These are phyloP conservation scores for Solanum tacnaense DNA, from an alignment of 257 asterid genomes.

Conservation along the genomic window DNA sequence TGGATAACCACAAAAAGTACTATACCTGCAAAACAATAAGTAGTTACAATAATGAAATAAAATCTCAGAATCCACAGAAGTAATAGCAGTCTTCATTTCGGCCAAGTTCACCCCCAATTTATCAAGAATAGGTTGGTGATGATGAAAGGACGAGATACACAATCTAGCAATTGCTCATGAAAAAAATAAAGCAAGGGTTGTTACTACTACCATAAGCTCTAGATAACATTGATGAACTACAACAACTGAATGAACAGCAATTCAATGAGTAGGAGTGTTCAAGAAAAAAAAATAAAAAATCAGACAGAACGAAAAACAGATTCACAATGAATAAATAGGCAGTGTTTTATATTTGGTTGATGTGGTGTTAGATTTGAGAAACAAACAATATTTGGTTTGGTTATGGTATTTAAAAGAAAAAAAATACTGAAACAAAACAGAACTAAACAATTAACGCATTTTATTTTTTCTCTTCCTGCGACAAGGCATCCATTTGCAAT, in stretches of 20 bases:
- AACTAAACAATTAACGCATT: not conserved
- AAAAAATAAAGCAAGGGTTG: not conserved
- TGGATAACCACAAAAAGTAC: constrained; percentile 90
- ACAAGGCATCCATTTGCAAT: not conserved
- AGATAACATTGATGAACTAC: not conserved
- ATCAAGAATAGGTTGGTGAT: not conserved
- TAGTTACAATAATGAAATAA: constrained; percentile 5
- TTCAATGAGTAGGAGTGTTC: not conserved
- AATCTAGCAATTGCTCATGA: not conserved
- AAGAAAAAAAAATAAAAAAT: not conserved
- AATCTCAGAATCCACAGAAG: not conserved
- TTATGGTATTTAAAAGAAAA: not conserved
- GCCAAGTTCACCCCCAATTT: not conserved
- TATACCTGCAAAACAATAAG: constrained; percentile 45
- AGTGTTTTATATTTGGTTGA: not conserved
- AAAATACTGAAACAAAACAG: not conserved
- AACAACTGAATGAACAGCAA: not conserved
- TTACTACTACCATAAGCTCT: not conserved
- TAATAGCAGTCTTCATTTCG: not conserved
- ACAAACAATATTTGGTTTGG: not conserved
- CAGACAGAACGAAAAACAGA: not conserved
- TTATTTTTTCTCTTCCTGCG: not conserved
- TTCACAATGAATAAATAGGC: not conserved
- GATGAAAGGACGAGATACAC: not conserved
- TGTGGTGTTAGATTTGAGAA: not conserved